Conservation (phyloP, 257 asterid species). For the Orobanche coerulescens region DNA sequence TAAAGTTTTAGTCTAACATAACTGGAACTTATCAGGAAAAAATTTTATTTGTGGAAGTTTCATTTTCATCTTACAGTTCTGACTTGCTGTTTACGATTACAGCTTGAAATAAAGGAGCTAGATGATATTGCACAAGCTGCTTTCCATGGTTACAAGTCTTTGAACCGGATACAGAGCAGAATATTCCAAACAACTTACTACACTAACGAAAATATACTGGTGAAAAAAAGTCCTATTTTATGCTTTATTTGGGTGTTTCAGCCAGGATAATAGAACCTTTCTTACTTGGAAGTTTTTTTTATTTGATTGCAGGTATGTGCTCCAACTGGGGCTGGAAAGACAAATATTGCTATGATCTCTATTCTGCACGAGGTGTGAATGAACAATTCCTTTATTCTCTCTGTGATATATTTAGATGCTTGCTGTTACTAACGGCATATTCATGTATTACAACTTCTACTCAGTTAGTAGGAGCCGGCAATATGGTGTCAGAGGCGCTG, state of each 20-base stretch:
- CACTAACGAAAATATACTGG: constrained; percentile 84
- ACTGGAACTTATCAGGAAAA: constrained; percentile 1
- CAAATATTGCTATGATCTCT: constrained; percentile 93
- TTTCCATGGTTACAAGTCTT: constrained; percentile 87
- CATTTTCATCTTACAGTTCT: constrained; percentile 13
- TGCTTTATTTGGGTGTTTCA: constrained; percentile 2
- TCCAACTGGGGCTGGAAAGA: constrained; percentile 99
- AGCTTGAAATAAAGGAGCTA: constrained; percentile 94
- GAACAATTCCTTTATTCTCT: not conserved
- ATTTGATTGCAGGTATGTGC: constrained; percentile 79
- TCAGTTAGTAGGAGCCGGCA: not conserved
- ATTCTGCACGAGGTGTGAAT: constrained; percentile 75
- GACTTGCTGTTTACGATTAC: constrained; percentile 28
- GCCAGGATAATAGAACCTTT: constrained; percentile 21
- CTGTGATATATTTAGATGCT: not conserved
- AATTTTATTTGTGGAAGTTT: constrained; percentile 17
- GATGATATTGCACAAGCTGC: constrained; percentile 98
- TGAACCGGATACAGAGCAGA: constrained; percentile 95
- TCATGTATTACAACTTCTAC: not conserved
- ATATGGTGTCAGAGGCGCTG: not conserved
- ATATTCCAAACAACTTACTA: constrained; percentile 80
- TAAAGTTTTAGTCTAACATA: not conserved
- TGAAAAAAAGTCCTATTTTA: constrained; percentile 26
- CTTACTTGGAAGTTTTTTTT: constrained; percentile 21
- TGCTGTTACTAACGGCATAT: constrained; percentile 9